phyloP scores from a whole-genome alignment of 805 yeast species.

The Priceomyces castillae region DNA sequence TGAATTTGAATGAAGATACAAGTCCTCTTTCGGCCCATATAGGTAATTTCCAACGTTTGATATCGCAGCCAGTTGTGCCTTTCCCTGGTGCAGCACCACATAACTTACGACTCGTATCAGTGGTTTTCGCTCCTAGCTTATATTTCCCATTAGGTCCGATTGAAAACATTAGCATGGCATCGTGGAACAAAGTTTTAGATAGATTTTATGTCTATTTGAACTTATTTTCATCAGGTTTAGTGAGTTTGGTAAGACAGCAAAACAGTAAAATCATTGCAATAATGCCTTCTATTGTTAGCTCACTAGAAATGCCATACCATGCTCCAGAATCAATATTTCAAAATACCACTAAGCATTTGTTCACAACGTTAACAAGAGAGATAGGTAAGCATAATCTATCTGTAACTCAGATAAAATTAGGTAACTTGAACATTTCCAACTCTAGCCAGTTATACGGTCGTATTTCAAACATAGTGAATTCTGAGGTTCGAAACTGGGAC shows the following conservation, averaged over 20 bases:
- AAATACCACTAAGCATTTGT: slow-evolving; percentile 39
- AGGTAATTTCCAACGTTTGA: slow-evolving; percentile 45
- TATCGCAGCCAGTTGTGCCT: slow-evolving; percentile 55
- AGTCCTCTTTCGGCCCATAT: slow-evolving; percentile 47
- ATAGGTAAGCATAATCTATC: slow-evolving; percentile 31
- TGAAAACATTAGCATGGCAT: slow-evolving; percentile 48
- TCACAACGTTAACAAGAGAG: slow-evolving; percentile 35
- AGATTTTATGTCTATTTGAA: slow-evolving; percentile 49
- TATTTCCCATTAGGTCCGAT: slow-evolving; percentile 67
- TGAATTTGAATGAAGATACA: slow-evolving; percentile 48
- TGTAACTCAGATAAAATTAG: slow-evolving; percentile 40
- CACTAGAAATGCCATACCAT: slow-evolving; percentile 58
- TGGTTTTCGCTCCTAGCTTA: slow-evolving; percentile 67
- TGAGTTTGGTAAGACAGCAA: slow-evolving; percentile 52
- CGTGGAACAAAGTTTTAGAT: slow-evolving; percentile 52
- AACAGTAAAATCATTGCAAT: slow-evolving; percentile 49
- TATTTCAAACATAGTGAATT: slow-evolving; percentile 27
- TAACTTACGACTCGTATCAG: slow-evolving; percentile 56
- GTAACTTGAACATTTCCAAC: slow-evolving; percentile 34
- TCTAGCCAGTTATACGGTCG: slow-evolving; percentile 17
- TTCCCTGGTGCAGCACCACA: slow-evolving; percentile 59
- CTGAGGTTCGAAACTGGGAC: slow-evolving; percentile 41
- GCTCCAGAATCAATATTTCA: slow-evolving; percentile 59
- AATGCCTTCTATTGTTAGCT: slow-evolving; percentile 55
- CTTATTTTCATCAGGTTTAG: slow-evolving; percentile 53